Percentiles rank a stretch among this genome's conserved stretches.
Evolutionary conservation across 148 eudicot species (phyloP).

Genomic region (Diospyros lotus): DNA sequence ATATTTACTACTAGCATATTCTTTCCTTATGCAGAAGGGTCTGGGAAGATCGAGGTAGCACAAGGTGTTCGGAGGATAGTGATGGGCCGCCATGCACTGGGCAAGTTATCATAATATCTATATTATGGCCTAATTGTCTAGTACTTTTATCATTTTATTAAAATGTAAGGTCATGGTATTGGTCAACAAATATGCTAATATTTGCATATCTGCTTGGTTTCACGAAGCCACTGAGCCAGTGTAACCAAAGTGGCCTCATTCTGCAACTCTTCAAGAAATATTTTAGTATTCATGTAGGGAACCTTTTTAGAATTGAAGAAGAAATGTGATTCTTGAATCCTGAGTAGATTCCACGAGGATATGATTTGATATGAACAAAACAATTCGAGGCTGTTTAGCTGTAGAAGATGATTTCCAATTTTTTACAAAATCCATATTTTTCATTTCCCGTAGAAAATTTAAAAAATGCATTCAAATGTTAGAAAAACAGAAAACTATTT

Average conservation of each 20-base stretch:
- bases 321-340: not conserved
- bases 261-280: not conserved
- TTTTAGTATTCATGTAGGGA: not conserved
- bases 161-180: not conserved
- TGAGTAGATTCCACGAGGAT: not conserved
- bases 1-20: constrained; percentile 4
- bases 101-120: constrained; percentile 33
- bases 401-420: no score
- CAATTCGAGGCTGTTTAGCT: no score
- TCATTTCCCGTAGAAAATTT: no score
- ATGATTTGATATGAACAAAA: not conserved
- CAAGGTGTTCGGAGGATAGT: constrained; percentile 70
- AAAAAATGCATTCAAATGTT: no score
- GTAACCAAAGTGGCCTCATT: not conserved
- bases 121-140: not conserved
- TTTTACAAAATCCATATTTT: no score
- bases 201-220: not conserved
- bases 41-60: constrained; percentile 70
- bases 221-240: not conserved
- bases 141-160: not conserved
- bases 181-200: not conserved
- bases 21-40: constrained; percentile 59
- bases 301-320: not conserved
- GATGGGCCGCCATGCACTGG: constrained; percentile 96
- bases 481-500: no score